Evolutionary conservation across 1,284 basidiomycete species (phyloP).

Genomic region (Heterobasidion occidentale): DNA sequence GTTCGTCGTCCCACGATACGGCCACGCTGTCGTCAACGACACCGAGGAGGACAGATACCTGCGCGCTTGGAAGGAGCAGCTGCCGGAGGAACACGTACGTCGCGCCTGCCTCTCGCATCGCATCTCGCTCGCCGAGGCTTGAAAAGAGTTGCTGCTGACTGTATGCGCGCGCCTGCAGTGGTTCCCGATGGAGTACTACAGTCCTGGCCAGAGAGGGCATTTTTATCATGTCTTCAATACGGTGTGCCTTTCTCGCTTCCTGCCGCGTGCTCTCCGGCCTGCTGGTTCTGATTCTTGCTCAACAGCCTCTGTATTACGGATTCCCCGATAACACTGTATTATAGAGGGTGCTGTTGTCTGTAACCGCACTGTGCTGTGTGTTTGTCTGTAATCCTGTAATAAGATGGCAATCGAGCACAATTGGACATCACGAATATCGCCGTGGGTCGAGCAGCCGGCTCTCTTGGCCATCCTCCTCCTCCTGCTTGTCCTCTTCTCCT

Average conservation of each 20-base stretch:
- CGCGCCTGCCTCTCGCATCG: background rate
- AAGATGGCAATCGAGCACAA: too few relatives aligned
- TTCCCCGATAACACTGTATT: conserved; percentile 45
- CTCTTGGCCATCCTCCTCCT: too few relatives aligned
- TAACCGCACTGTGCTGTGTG: too few relatives aligned
- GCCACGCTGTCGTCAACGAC: conserved; percentile 47
- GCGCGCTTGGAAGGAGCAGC: conserved; percentile 56
- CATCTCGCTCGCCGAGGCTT: background rate
- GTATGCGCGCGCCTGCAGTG: conserved; percentile 34
- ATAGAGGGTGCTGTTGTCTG: conserved; percentile 17
- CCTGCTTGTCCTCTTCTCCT: too few relatives aligned
- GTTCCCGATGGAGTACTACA: conserved; percentile 70
- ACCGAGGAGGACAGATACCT: conserved; percentile 56
- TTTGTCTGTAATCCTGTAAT: too few relatives aligned
- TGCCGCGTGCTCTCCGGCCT: too few relatives aligned
- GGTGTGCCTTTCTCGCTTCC: conserved; percentile 27
- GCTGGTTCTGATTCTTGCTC: background rate
- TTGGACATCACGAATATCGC: too few relatives aligned
- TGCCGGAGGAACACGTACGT: conserved; percentile 57
- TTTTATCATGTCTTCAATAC: conserved; percentile 72
- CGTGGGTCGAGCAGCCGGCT: too few relatives aligned
- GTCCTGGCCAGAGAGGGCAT: conserved; percentile 59
- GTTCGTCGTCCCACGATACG: conserved; percentile 66
- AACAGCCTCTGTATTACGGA: conserved; percentile 60
- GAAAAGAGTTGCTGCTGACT: background rate